Base-by-base conservation (phyloP, 1,284 basidiomycete genomes). In the Boletus albobrunnescens region DNA sequence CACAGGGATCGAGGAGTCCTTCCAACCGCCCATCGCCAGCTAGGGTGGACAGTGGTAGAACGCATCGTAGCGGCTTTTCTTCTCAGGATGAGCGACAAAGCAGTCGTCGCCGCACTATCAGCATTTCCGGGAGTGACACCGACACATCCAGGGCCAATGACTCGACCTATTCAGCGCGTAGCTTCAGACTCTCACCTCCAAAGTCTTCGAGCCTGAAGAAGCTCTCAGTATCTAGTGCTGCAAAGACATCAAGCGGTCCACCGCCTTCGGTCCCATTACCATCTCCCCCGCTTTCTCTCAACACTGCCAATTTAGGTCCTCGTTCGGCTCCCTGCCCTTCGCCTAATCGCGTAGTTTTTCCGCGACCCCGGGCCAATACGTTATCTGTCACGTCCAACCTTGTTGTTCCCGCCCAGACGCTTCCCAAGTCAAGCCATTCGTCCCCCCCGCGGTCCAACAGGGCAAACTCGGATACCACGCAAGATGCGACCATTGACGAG, bases 331-430 rank as follows among this genome's bases (percentile, higher is more conserved):
- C 62, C 9, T 41, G 37, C n/a, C 9, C 46, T 5, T 50, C 56
- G 17, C 53, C 63, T 50, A 52, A 52, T 49, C 63, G 59, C 37
- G 22, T 51, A 20, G 50, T 40, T 12, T 47, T 61, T 41, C 50
- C 64, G 14, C 64, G 63, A 12, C 63, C 63, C 40, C 61, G 63
- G 41, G 63, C 63, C 4, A 64, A 44, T 14, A 64, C 63, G n/a
- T 31, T 64, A 30, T 66, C 65, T 16, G 44, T 64, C 53, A 47
- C 66, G 10, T 54, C 65, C 24, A 56, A 63, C 46, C 47, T 67
- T 44, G 50, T 30, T 9, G 52, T 57, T 27, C 60, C 61, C 50
- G 23, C 14, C 3, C 41, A 46, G 17, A 16, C 32, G 1, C 22
- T 44, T 30, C 46, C 49, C 19, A 56, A 36, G 17, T 49, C 45